These are phyloP conservation scores for Dianthus caryophyllus DNA, from an alignment of 148 eudicot genomes.

Conservation along the genomic window DNA sequence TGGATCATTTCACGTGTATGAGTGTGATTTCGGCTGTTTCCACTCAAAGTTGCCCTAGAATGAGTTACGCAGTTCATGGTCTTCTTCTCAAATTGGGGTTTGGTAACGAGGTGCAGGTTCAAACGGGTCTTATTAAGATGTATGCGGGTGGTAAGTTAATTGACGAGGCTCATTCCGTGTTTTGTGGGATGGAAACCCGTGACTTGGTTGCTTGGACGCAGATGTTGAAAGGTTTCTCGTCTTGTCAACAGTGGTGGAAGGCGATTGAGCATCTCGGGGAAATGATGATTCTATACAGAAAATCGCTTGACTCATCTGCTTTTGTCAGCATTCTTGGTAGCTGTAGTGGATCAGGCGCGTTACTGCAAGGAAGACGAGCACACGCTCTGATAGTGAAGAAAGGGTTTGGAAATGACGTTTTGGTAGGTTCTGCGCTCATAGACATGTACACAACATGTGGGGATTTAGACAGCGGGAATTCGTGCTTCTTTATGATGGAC, in stretches of 20 bases:
- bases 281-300: slow-evolving; percentile 28
- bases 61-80: slow-evolving; percentile 33
- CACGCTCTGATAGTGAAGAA: slow-evolving; percentile 36
- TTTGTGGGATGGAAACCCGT: slow-evolving; percentile 35
- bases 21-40: slow-evolving; percentile 35
- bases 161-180: slow-evolving; percentile 40
- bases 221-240: slow-evolving; percentile 49
- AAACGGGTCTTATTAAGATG: slow-evolving; percentile 42
- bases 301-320: slow-evolving; percentile 41
- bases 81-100: slow-evolving; percentile 30
- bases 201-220: slow-evolving; percentile 54
- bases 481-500: slow-evolving; percentile 33
- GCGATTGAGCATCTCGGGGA: slow-evolving; percentile 34
- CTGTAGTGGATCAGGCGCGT: slow-evolving; percentile 38
- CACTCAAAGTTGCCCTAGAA: slow-evolving; percentile 6
- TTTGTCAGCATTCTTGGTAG: slow-evolving; percentile 35
- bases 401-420: slow-evolving; percentile 41
- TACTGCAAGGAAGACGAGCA: slow-evolving; percentile 35
- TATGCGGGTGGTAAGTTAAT: slow-evolving; percentile 31
- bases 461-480: slow-evolving; percentile 30
- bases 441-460: slow-evolving; percentile 48
- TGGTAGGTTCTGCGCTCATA: slow-evolving; percentile 42
- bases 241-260: slow-evolving; percentile 30
- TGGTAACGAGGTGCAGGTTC: slow-evolving; percentile 36
- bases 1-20: slow-evolving; percentile 43